A percentile compares a stretch with the other conserved stretches of the same genome.
Conservation (phyloP, 1,284 basidiomycete species). For the Sporisorium scitamineum region DNA sequence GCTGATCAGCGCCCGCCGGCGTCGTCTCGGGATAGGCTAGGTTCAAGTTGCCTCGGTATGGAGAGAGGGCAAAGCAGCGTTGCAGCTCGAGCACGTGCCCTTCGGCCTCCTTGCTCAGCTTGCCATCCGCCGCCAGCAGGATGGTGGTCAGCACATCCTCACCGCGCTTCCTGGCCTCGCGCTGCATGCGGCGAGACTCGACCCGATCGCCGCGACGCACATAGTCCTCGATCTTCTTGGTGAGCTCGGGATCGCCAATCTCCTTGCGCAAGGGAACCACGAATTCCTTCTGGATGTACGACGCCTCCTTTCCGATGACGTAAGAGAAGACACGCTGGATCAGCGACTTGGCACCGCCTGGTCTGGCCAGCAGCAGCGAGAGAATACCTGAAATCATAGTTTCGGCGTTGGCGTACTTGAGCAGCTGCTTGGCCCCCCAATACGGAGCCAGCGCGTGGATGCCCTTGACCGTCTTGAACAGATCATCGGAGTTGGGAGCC, state of each 20-base stretch:
- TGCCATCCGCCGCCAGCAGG: constrained; percentile 49
- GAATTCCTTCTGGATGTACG: constrained; percentile 63
- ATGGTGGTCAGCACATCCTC: constrained; percentile 66
- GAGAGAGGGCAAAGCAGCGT: constrained; percentile 60
- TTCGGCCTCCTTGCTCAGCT: constrained; percentile 42
- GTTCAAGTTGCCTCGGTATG: constrained; percentile 55
- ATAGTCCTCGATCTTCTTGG: constrained; percentile 64
- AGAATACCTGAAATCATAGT: constrained; percentile 65
- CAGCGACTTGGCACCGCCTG: constrained; percentile 66
- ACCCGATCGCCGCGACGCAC: constrained; percentile 59
- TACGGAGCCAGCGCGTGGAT: constrained; percentile 66
- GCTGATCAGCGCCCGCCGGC: constrained; percentile 41
- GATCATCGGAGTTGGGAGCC: constrained; percentile 60
- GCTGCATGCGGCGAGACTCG: constrained; percentile 54
- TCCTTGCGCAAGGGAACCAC: constrained; percentile 61
- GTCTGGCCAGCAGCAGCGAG: constrained; percentile 63
- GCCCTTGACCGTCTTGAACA: constrained; percentile 63
- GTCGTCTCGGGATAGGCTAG: constrained; percentile 62
- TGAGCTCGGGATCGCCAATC: constrained; percentile 59
- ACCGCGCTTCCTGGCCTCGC: constrained; percentile 51
- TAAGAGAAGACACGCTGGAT: constrained; percentile 64
- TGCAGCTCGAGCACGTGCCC: constrained; percentile 61
- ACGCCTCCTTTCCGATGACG: constrained; percentile 58
- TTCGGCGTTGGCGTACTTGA: constrained; percentile 65
- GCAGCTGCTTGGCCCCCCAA: constrained; percentile 68